These are phyloP conservation scores for Monosporozyma solicola DNA, from an alignment of 805 yeast genomes.

Conservation along the genomic window DNA sequence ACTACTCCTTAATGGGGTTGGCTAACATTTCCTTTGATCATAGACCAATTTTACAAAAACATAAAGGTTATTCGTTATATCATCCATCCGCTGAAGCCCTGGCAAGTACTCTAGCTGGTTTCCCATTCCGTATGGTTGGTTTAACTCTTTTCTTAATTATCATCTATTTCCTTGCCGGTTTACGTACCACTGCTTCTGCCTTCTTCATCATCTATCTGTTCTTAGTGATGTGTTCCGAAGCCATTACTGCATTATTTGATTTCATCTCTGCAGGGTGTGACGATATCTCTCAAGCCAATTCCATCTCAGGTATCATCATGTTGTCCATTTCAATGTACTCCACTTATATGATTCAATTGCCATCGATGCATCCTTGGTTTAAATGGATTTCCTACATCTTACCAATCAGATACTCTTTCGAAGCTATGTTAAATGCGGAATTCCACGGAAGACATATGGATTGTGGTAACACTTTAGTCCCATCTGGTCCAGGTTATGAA, in stretches of 20 bases:
- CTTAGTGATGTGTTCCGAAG: slow-evolving; percentile 18
- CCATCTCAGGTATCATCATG: slow-evolving; percentile 45
- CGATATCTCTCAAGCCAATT: slow-evolving; percentile 45
- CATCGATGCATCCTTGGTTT: slow-evolving; percentile 58
- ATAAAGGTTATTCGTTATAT: slow-evolving; percentile 61
- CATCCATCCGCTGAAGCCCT: slow-evolving; percentile 73
- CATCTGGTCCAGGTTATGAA: slow-evolving; percentile 47
- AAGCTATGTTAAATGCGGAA: slow-evolving; percentile 36
- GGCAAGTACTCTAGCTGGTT: slow-evolving; percentile 49
- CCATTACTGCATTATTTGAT: slow-evolving; percentile 37
- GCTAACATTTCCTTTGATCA: slow-evolving; percentile 43
- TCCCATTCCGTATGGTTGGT: slow-evolving; percentile 51
- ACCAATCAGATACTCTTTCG: slow-evolving; percentile 49
- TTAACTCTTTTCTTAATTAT: slow-evolving; percentile 39
- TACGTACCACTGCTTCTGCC: slow-evolving; percentile 42
- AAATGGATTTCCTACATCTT: slow-evolving; percentile 49
- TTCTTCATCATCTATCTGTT: slow-evolving; percentile 46
- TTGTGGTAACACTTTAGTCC: slow-evolving; percentile 35
- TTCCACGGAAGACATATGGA: slow-evolving; percentile 23
- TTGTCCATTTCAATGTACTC: slow-evolving; percentile 46
- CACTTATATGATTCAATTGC: slow-evolving; percentile 52
- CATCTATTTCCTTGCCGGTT: slow-evolving; percentile 49
- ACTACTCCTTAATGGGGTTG: slow-evolving; percentile 41
- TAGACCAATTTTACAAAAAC: slow-evolving; percentile 59
- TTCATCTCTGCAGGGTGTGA: slow-evolving; percentile 43